These are phyloP conservation scores for Taphrina confusa DNA, from an alignment of 1,139 yeast species.

Conservation along the genomic window DNA sequence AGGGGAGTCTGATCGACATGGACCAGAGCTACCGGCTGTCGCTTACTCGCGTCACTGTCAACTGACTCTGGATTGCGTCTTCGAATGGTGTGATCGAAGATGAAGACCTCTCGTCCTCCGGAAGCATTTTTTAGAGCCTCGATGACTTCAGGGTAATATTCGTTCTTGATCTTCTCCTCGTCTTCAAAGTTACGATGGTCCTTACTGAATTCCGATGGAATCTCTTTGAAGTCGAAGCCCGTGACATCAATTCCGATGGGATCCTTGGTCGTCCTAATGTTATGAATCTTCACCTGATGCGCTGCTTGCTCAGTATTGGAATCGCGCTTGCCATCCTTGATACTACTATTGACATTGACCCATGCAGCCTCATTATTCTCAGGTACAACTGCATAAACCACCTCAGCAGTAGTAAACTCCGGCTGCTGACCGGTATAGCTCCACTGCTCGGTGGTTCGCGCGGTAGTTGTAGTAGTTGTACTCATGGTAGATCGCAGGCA, in stretches of 20 bases:
- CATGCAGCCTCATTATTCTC: not conserved
- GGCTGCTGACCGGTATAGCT: conserved; percentile 1
- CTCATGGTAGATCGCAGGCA: too few species aligned
- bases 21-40: conserved; percentile 41
- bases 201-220: conserved; percentile 4
- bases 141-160: conserved; percentile 20
- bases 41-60: conserved; percentile 26
- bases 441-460: not conserved
- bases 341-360: conserved; percentile 5
- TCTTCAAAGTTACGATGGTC: conserved; percentile 17
- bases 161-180: conserved; percentile 14
- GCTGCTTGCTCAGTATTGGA: conserved; percentile 8
- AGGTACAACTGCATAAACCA: not conserved
- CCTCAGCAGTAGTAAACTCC: not conserved
- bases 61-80: conserved; percentile 35
- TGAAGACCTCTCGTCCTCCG: conserved; percentile 39
- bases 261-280: conserved; percentile 6
- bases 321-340: conserved; percentile 6
- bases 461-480: not conserved
- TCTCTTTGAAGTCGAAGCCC: not conserved
- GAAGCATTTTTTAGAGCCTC: conserved; percentile 15
- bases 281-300: conserved; percentile 14
- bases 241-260: conserved; percentile 18
- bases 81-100: conserved; percentile 43
- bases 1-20: conserved; percentile 43